Evolutionary conservation across 2,329 filamentous ascomycete genomes (phyloP), one percentile per base, ranked within the genome.

Genomic region (Aspergillus fischeri): DNA sequence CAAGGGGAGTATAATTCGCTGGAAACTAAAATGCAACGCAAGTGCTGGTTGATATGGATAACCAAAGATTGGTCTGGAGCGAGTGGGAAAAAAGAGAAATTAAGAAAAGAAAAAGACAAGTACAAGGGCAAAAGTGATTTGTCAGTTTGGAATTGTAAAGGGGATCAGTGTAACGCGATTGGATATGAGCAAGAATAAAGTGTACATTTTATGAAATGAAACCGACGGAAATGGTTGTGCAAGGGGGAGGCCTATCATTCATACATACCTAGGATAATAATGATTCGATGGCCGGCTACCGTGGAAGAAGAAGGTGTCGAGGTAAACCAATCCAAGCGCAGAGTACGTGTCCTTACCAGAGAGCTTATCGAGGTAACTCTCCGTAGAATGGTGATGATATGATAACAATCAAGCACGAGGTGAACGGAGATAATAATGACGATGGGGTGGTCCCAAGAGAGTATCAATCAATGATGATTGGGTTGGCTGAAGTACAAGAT

Each of bases 261-360:
- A 38, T 38, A 63, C 64, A 55, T 64, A 66, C 65, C 65, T 64
- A 54, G 54, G 59, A 65, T 54, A 61, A 51, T 64, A 61, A 51
- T 64, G 64, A 65, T 65, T 66, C 61, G 65, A 60, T 55, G 53
- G 52, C 55, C 55, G 3, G 8, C 20, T 44, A 63, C 56, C 55
- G 61, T 63, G 61, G 61, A 57, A 51, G 53, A 50, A 47, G 53
- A 62, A 32, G 42, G 49, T 47, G 54, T 41, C 32, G 42, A 51
- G 38, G 45, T 28, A 50, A 55, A 63, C 55, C 57, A 56, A 48
- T 38, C 14, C 32, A 38, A 38, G 5, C 14, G 3, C 32, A 38
- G 14, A 7, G 32, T 38, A 38, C n/a, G 32, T 6, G 29, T 32
- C 29, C 29, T 32, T 14, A 32, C 29, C 29, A 32, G 29, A 32